Conservation (phyloP, 768 basidiomycete species). For the Chalciporus sphaerocephalus region DNA sequence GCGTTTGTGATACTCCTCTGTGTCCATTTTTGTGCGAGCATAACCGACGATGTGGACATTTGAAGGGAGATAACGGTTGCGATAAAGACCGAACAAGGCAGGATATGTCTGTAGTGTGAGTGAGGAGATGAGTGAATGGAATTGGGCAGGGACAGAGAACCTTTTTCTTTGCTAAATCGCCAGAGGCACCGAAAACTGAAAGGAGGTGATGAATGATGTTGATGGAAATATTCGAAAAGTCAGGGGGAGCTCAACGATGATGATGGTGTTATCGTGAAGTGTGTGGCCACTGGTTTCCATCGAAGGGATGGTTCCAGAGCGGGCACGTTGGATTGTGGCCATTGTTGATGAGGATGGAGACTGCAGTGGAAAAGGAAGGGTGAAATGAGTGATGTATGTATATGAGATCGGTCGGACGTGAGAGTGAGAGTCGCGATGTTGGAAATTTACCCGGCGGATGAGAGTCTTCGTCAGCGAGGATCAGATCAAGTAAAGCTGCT, state of each 20-base stretch:
- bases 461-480: no score
- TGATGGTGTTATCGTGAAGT: slow-evolving; percentile 83
- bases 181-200: slow-evolving; percentile 89
- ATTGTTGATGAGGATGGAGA: slow-evolving; percentile 5
- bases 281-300: slow-evolving; percentile 72
- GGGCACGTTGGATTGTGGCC: slow-evolving; percentile 45
- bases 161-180: slow-evolving; percentile 99
- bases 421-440: slow-evolving; percentile 1
- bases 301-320: slow-evolving; percentile 84
- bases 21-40: slow-evolving; percentile 92
- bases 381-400: slow-evolving; percentile 22
- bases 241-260: slow-evolving; percentile 60
- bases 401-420: slow-evolving; percentile 6
- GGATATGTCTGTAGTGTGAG: slow-evolving; percentile 72
- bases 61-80: slow-evolving; percentile 72
- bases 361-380: neutral
- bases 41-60: slow-evolving; percentile 92
- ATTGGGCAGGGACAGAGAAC: slow-evolving; percentile 34
- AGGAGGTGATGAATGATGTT: slow-evolving; percentile 8
- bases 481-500: no score
- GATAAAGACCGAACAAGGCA: slow-evolving; percentile 87
- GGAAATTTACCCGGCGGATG: no score
- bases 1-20: slow-evolving; percentile 79
- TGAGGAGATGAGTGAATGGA: slow-evolving; percentile 38
- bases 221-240: slow-evolving; percentile 1